Base-by-base conservation (phyloP, 2,329 filamentous ascomycete species). In the Zymoseptoria brevis region DNA sequence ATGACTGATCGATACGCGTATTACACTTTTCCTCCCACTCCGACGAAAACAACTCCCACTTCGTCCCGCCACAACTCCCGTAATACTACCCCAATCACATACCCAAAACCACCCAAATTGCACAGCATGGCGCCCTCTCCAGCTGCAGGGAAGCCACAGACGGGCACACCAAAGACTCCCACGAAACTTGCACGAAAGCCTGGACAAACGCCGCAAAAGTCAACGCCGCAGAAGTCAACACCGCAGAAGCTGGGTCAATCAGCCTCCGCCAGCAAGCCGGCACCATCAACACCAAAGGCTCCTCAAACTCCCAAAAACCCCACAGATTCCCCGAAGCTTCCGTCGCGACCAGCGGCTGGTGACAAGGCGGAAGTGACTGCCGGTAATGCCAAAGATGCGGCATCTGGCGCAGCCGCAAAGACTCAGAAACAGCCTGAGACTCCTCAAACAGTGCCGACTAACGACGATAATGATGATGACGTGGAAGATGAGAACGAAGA, bases 1-100 rank as follows among this genome's bases (percentile, higher is more conserved):
- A 80, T 80, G 78, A 76, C 75, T 56, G 73, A 74, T 67, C 74
- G 73, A 66, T 80, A 80, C 75, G 75, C 76, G 57, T 80, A 79
- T 71, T 80, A 79, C 69, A 79, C 78, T 62, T 80, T 80, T 61
- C 77, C 78, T 68, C 77, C 75, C 57, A 79, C 78, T 53, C 77
- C 78, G 57, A 78, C 74, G 64, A 73, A 76, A 68, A 60, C 67
- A 67, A 78, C 77, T 73, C 74, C 63, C 71, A 69, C 66, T 70
- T 72, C 54, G 62, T 66, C 59, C 66, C 65, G 51, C 60, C 59
- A 56, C 66, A 66, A 30, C 62, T 66, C 64, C 63, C 60, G 59
- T 67, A 64, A 50, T 61, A 65, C 58, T 60, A 70, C 68, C 59
- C 68, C 69, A 63, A 67, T 68, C 65, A 68, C 69, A 64, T 65